Base-by-base conservation (phyloP, 208 protist genomes). In the Endotrypanum monterogeii region DNA sequence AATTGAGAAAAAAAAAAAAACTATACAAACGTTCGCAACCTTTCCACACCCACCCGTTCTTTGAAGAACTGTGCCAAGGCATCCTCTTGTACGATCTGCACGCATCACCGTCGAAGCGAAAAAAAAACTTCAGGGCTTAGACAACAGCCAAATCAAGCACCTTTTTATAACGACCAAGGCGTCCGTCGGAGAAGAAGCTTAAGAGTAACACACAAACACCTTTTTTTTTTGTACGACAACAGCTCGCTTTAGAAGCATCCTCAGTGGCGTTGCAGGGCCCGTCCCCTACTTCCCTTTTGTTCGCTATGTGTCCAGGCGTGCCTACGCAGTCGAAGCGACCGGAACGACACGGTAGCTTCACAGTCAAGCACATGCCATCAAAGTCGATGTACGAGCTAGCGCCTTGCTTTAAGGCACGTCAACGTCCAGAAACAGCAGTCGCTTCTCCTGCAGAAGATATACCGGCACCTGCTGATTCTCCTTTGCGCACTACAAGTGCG, bases 151-250 rank as follows among this genome's bases (percentile, higher is more conserved):
- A 16, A 73, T 80, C 75, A 23, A 71, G 51, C 5, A 37, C 35
- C 6, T 35, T 73, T 35, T 73, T 25, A 70, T 74, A 8, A 28
- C 73, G 14, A 71, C 65, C n/a, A 61, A 74, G 68, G 20, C 73
- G 62, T 1, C 5, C 37, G 16, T 14, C 73, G 12, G 25, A 62
- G 51, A 61, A 30, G 30, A 73, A 12, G 3, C 5, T 25, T 30
- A n/a, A 3, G 4, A 66, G 16, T 3, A 48, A 1, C 28, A 44
- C 3, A 2, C 44, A 11, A n/a, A n/a, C n/a, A n/a, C n/a, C n/a
- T n/a, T n/a, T n/a, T n/a, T n/a, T n/a, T n/a, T n/a, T n/a, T n/a
- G 37, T 51, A 1, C 14, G 18, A 57, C n/a, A 11, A 37, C 25
- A 1, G 46, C 28, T 41, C 25, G 66, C 25, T 32, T 14, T 32